A percentile compares a stretch with the other conserved stretches of the same genome.
Conservation (phyloP, 1,284 basidiomycete genomes). For the Uromyces viciae-fabae region DNA sequence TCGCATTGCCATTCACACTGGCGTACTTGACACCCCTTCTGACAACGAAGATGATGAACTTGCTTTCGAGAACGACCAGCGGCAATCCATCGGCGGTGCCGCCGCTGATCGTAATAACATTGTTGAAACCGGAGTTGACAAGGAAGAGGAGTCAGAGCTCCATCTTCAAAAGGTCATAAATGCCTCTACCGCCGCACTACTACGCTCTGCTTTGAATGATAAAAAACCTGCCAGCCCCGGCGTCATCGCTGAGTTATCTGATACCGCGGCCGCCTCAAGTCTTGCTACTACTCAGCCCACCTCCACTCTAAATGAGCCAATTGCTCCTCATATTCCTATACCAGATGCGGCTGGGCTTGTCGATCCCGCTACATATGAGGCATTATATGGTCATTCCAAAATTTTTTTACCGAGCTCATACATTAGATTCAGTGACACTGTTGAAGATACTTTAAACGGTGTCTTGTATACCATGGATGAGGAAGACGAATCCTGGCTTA, state of each 20-base stretch:
- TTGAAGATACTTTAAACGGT: constrained; percentile 71
- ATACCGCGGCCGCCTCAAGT: neutral
- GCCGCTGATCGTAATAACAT: constrained; percentile 45
- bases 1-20: constrained; percentile 51
- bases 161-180: constrained; percentile 43
- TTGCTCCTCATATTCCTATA: constrained; percentile 70
- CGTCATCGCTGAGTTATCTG: constrained; percentile 5
- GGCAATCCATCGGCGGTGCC: constrained; percentile 40
- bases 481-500: constrained; percentile 88
- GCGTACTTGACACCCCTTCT: constrained; percentile 48
- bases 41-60: constrained; percentile 49
- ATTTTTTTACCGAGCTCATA: constrained; percentile 61
- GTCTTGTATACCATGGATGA: constrained; percentile 94
- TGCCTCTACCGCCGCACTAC: constrained; percentile 37
- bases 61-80: constrained; percentile 46
- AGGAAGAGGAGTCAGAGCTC: constrained; percentile 51
- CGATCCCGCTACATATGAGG: constrained; percentile 63
- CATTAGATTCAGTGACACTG: constrained; percentile 78
- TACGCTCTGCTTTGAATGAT: constrained; percentile 30
- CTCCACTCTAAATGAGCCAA: neutral
- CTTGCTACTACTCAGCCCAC: neutral
- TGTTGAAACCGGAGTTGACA: constrained; percentile 54
- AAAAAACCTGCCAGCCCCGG: constrained; percentile 22
- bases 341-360: constrained; percentile 81
- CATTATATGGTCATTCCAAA: constrained; percentile 61